Conservation (phyloP, 192 early-diverging fungal species). For the Linnemannia schmuckeri region DNA sequence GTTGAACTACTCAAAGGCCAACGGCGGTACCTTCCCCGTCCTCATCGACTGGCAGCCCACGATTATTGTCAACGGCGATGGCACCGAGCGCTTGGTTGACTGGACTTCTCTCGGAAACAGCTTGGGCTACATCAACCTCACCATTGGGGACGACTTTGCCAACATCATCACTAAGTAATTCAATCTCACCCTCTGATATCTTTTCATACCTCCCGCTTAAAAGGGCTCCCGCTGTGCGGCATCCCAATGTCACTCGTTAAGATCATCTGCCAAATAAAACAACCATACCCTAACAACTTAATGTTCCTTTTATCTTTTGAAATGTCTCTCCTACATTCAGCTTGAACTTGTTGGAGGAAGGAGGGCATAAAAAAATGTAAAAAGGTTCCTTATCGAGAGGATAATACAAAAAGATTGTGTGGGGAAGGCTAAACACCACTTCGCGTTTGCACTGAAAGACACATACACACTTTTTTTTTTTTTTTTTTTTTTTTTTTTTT, state of each 20-base stretch:
- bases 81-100: constrained; percentile 18
- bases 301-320: not conserved
- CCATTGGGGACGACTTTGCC: constrained; percentile 34
- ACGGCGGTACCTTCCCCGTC: constrained; percentile 16
- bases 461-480: not conserved
- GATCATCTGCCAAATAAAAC: too few species aligned
- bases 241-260: too few species aligned
- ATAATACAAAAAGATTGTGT: not conserved
- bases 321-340: not conserved
- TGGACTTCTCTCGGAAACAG: not conserved
- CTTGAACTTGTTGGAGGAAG: not conserved
- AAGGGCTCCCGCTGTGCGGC: too few species aligned
- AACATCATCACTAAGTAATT: constrained; percentile 6
- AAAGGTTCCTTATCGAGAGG: not conserved
- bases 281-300: too few species aligned
- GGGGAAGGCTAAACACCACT: not conserved
- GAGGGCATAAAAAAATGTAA: not conserved
- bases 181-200: not conserved
- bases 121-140: not conserved
- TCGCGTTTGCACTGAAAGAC: not conserved
- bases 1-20: constrained; percentile 9
- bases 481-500: not conserved
- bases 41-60: not conserved
- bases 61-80: constrained; percentile 26
- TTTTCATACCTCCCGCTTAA: not conserved